Percentiles rank a stretch among this genome's conserved stretches.
Conservation (phyloP, 495 filamentous ascomycete species). For the Lasiosphaeris hirsuta region DNA sequence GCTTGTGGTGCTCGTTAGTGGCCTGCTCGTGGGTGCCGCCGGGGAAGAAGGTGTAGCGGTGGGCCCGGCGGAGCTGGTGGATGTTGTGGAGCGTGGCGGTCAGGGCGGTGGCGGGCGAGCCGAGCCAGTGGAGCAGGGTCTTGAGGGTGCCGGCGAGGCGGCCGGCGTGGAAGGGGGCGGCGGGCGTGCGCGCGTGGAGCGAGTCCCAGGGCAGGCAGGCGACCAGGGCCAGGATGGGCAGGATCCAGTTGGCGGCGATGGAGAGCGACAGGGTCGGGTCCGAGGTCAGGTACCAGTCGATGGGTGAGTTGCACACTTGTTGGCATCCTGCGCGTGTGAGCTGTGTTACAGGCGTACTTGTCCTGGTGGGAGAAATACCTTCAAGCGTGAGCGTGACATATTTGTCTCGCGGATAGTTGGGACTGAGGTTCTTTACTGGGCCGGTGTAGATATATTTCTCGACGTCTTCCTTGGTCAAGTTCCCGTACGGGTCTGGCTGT, state of each 20-base stretch:
- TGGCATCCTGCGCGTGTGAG: constrained; percentile 11
- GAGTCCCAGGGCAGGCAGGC: constrained; percentile 19
- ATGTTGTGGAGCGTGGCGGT: constrained; percentile 23
- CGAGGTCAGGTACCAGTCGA: constrained; percentile 16
- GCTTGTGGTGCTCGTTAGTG: not conserved
- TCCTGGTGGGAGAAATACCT: too few relatives aligned
- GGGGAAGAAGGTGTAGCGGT: not conserved
- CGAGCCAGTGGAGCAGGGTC: constrained; percentile 19
- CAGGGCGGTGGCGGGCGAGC: constrained; percentile 19
- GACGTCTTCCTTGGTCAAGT: too few relatives aligned
- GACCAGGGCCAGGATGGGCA: constrained; percentile 21
- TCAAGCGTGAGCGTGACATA: too few relatives aligned
- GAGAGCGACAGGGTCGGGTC: constrained; percentile 3
- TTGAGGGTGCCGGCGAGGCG: constrained; percentile 3
- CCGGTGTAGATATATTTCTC: too few relatives aligned
- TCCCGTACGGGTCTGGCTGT: too few relatives aligned
- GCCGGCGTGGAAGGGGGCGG: not conserved
- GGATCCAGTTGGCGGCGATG: constrained; percentile 21
- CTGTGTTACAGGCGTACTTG: too few relatives aligned
- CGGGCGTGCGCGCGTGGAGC: constrained; percentile 7
- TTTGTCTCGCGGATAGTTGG: too few relatives aligned
- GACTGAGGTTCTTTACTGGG: too few relatives aligned
- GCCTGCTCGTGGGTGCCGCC: not conserved
- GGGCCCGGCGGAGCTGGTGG: constrained; percentile 19
- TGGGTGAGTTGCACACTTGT: constrained; percentile 14